Evolutionary conservation across 148 eudicot species (phyloP).

Genomic region (Silene latifolia): DNA sequence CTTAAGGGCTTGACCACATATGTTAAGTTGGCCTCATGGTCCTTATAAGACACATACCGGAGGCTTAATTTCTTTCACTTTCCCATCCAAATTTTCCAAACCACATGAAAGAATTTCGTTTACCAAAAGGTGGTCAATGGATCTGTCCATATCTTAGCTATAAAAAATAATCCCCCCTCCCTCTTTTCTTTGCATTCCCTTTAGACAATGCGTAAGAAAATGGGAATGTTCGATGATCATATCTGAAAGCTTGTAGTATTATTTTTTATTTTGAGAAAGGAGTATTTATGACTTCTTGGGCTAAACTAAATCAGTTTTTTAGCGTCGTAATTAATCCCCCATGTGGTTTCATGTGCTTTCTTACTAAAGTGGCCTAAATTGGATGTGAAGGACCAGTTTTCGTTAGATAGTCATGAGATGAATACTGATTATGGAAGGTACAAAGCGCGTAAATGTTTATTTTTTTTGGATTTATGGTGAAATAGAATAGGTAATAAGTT

Average conservation of each 20-base stretch:
- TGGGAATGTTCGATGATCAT: too few relatives aligned
- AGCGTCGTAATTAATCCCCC: too few relatives aligned
- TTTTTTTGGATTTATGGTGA: neutral
- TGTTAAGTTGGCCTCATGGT: too few relatives aligned
- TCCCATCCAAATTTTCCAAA: neutral
- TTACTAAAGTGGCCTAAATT: too few relatives aligned
- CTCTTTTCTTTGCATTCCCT: neutral
- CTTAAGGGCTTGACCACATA: too few relatives aligned
- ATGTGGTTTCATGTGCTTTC: too few relatives aligned
- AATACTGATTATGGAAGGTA: neutral
- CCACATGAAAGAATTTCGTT: neutral
- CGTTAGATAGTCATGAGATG: too few relatives aligned
- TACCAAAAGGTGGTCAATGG: neutral
- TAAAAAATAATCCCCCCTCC: neutral
- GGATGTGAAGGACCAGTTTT: too few relatives aligned
- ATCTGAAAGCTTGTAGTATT: neutral
- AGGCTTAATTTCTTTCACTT: too few relatives aligned
- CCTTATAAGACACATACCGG: too few relatives aligned
- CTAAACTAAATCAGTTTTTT: too few relatives aligned
- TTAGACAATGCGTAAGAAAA: neutral
- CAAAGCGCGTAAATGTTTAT: neutral
- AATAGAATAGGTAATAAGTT: neutral
- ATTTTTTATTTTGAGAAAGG: neutral
- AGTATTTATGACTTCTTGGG: neutral
- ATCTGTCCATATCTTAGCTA: neutral